Percentiles rank a stretch among this genome's conserved stretches.
Evolutionary conservation across 305 asterid genomes (phyloP).

Genomic region (Withania somnifera): DNA sequence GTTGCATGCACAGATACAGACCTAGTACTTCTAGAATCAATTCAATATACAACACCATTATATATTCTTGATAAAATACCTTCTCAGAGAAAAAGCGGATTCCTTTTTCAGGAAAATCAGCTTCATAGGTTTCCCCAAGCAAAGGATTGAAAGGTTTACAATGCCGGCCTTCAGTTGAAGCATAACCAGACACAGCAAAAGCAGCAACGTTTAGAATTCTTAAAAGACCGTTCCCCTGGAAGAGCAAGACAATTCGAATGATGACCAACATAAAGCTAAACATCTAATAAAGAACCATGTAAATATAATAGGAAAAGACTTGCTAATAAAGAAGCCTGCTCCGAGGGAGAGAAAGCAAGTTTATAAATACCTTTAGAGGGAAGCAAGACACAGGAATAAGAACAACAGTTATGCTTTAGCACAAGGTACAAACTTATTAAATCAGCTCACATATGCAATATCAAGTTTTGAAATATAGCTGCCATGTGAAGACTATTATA

Average conservation of each 20-base stretch:
- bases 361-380: not conserved
- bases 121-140: constrained; percentile 94
- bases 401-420: not conserved
- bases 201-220: constrained; percentile 86
- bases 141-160: constrained; percentile 97
- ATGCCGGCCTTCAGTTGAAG: constrained; percentile 88
- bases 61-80: constrained; percentile 26
- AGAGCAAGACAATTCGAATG: not conserved
- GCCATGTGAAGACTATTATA: not conserved
- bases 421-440: not conserved
- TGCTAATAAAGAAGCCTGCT: not conserved
- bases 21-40: not conserved
- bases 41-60: not conserved
- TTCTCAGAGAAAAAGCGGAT: constrained; percentile 81
- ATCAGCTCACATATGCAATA: not conserved
- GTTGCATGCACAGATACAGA: not conserved
- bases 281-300: not conserved
- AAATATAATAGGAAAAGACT: not conserved
- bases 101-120: constrained; percentile 90
- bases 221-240: constrained; percentile 74
- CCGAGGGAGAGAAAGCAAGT: not conserved
- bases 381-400: not conserved
- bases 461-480: not conserved
- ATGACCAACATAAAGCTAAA: not conserved
- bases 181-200: constrained; percentile 94